Conservation (phyloP, 371 early-diverging fungal species). For the Mortierella sp. region DNA sequence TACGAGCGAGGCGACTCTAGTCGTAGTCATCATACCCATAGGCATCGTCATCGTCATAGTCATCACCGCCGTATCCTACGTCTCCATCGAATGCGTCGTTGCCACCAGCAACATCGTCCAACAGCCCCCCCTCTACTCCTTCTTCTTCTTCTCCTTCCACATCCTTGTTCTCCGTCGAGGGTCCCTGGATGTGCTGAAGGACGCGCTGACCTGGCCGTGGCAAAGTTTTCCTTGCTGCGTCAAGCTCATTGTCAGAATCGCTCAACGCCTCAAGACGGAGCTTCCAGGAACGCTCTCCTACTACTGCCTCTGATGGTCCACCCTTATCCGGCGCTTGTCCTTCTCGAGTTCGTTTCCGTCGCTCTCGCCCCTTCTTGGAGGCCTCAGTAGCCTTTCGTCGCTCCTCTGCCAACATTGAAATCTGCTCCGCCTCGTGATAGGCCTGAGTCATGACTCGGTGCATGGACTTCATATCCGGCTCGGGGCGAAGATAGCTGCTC, state of each 20-base stretch:
- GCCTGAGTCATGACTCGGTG: constrained; percentile 14
- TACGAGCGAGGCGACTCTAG: background rate
- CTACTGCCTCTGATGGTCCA: background rate
- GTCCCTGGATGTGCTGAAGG: background rate
- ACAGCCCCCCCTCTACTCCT: background rate
- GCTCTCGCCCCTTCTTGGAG: background rate
- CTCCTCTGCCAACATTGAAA: background rate
- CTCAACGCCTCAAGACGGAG: background rate
- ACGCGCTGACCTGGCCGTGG: background rate
- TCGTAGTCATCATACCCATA: constrained; percentile 6
- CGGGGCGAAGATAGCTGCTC: constrained; percentile 10
- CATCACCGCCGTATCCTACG: constrained; percentile 2
- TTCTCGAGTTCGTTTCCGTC: background rate
- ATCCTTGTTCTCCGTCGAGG: background rate
- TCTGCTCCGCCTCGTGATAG: constrained; percentile 12
- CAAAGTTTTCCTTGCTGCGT: background rate
- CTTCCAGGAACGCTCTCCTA: constrained; percentile 7
- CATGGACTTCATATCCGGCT: constrained; percentile 3
- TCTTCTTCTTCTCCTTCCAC: background rate
- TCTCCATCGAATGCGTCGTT: background rate
- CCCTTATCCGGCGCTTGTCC: background rate
- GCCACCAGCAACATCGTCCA: constrained; percentile 8
- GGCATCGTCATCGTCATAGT: background rate
- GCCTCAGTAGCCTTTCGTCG: background rate
- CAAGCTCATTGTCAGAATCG: background rate